Base-by-base conservation (phyloP, 768 basidiomycete genomes). In the Leccinum subtestaceum region DNA sequence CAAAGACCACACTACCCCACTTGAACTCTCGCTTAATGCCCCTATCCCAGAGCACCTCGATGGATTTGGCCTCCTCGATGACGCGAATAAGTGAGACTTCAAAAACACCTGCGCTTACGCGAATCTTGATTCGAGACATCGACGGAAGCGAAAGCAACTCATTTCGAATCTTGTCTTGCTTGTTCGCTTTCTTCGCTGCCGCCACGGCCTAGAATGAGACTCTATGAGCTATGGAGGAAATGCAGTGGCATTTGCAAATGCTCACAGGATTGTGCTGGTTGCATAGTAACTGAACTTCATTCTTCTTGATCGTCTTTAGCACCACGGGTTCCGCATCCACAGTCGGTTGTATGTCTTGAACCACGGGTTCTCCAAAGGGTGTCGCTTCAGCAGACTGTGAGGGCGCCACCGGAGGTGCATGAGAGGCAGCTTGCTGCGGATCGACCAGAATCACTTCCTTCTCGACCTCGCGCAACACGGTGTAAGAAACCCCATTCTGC, bases 251-350 rank as follows among this genome's bases (percentile, higher is more conserved):
- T 47, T 15, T 46, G 17, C 36, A 43, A 54, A 53, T 45, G 79
- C 92, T 62, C 70, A 95, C 95, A 9, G 94, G 94, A 66, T 97
- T 98, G 69, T 98, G 95, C 65, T 90, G 88, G 2, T 87, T 76
- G 69, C 95, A 98, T 4, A 95, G 72, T 12, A 93, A 77, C 63
- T 91, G 85, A 4, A 92, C 82, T 64, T 86, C 86, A 8, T 80
- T 70, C 73, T 93, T 93, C 77, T 78, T 86, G 69, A 94, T 84
- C 29, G 81, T 76, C 73, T 88, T 91, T 62, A 91, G 72, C 15
- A 87, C 74, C 6, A 58, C 63, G 8, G 70, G 67, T 32, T 65
- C 70, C 19, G 34, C 45, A 13, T 58, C 61, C 17, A 29, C 52
- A 3, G 51, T 49, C 23, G 60, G 21, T 25, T 50, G 65, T 3